Percentiles rank a stretch among this genome's conserved stretches.
Evolutionary conservation across 169 alveolate genomes (phyloP).

Genomic region (Cryptosporidium sp.): DNA sequence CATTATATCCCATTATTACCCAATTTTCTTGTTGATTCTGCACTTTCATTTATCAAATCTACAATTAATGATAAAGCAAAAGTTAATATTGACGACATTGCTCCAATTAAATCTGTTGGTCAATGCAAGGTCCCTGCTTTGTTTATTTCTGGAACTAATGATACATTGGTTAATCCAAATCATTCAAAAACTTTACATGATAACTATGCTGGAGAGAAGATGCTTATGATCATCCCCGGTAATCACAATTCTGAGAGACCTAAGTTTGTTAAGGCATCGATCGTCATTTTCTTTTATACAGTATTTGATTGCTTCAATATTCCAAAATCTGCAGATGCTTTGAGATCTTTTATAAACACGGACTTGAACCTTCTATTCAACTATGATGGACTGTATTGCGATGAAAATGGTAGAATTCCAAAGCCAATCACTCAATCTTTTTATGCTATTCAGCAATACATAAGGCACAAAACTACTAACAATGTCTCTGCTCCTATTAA

Average conservation of each 20-base stretch:
- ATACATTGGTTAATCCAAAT: constrained; percentile 77
- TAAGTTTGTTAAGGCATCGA: constrained; percentile 77
- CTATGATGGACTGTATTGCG: constrained; percentile 2
- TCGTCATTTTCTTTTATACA: constrained; percentile 78
- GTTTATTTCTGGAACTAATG: constrained; percentile 79
- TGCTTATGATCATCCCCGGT: constrained; percentile 78
- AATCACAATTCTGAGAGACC: constrained; percentile 83
- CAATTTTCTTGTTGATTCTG: constrained; percentile 62
- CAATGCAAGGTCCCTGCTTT: constrained; percentile 89
- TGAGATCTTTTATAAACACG: constrained; percentile 43
- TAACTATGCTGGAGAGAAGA: constrained; percentile 76
- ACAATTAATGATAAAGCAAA: constrained; percentile 84
- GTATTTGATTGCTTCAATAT: constrained; percentile 33
- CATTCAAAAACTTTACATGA: constrained; percentile 76
- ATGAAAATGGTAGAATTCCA: constrained; percentile 13
- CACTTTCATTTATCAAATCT: constrained; percentile 44
- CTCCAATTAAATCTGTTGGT: constrained; percentile 84
- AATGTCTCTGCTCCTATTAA: neutral
- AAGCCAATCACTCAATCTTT: constrained; percentile 43
- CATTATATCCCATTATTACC: constrained; percentile 47
- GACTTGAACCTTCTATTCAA: constrained; percentile 41
- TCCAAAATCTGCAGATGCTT: constrained; percentile 21
- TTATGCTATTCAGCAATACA: constrained; percentile 65
- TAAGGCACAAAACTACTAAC: constrained; percentile 25
- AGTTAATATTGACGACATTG: constrained; percentile 86